A percentile compares a stretch with the other conserved stretches of the same genome.
Evolutionary conservation across 805 yeast genomes (phyloP).

Genomic region (Saccharomycopsis microspora): DNA sequence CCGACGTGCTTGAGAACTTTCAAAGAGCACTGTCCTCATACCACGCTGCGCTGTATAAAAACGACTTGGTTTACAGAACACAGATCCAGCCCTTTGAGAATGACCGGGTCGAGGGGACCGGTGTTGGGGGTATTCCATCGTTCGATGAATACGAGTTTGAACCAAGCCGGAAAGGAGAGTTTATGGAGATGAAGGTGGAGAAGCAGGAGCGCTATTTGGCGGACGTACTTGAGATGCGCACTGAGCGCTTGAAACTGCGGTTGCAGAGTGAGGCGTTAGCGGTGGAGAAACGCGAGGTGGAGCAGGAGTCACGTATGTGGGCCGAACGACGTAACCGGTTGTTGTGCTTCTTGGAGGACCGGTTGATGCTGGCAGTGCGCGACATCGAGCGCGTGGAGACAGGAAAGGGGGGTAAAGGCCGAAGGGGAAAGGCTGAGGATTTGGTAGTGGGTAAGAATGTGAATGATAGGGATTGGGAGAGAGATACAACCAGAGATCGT

Average conservation of each 20-base stretch:
- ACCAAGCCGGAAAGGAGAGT: neutral
- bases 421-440: neutral
- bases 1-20: constrained; percentile 2
- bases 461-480: neutral
- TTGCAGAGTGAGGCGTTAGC: constrained; percentile 7
- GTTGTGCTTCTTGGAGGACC: constrained; percentile 10
- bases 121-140: neutral
- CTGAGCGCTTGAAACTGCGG: constrained; percentile 2
- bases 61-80: constrained; percentile 6
- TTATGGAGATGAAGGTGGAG: constrained; percentile 7
- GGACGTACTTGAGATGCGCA: constrained; percentile 1
- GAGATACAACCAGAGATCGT: neutral
- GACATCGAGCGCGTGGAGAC: constrained; percentile 6
- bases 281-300: constrained; percentile 2
- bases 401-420: neutral
- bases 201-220: constrained; percentile 9
- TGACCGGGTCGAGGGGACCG: neutral
- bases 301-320: constrained; percentile 8
- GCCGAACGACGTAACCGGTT: constrained; percentile 7
- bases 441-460: neutral
- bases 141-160: neutral
- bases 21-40: constrained; percentile 3
- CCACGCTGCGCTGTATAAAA: constrained; percentile 5
- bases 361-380: constrained; percentile 1
- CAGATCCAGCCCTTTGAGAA: constrained; percentile 1